Evolutionary conservation across 73 alveolate genomes (phyloP).

Genomic region (Symbiodinium natans): DNA sequence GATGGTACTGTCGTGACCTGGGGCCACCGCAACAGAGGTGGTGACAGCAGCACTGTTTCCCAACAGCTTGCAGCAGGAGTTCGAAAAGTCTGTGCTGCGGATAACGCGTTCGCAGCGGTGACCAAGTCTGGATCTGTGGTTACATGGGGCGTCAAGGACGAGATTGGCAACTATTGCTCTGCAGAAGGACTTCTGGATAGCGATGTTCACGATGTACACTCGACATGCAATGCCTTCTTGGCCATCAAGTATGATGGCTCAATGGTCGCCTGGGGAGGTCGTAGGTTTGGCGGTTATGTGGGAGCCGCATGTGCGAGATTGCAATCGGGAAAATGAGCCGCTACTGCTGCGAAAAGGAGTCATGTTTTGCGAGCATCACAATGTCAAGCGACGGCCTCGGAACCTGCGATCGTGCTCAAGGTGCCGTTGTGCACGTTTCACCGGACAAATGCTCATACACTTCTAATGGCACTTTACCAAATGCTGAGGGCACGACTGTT

Average conservation of each 20-base stretch:
- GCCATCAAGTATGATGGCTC: slow-evolving; percentile 5
- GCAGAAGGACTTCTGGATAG: not conserved
- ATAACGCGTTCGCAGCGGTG: not conserved
- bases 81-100: not conserved
- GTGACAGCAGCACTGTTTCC: slow-evolving; percentile 26
- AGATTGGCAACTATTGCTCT: not conserved
- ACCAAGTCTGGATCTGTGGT: not conserved
- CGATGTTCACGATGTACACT: not conserved
- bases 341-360: not conserved
- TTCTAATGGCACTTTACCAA: not conserved
- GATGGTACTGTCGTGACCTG: slow-evolving; percentile 39
- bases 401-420: not conserved
- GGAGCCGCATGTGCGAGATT: not conserved
- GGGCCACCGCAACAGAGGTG: slow-evolving; percentile 93
- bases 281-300: not conserved
- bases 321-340: not conserved
- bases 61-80: not conserved
- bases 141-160: not conserved
- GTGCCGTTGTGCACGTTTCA: not conserved
- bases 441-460: not conserved
- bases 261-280: not conserved
- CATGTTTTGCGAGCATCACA: not conserved
- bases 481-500: too few relatives aligned
- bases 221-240: not conserved
- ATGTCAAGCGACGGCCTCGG: not conserved